Evolutionary conservation across 768 basidiomycete species (phyloP).

Genomic region (Lactarius evosmus): DNA sequence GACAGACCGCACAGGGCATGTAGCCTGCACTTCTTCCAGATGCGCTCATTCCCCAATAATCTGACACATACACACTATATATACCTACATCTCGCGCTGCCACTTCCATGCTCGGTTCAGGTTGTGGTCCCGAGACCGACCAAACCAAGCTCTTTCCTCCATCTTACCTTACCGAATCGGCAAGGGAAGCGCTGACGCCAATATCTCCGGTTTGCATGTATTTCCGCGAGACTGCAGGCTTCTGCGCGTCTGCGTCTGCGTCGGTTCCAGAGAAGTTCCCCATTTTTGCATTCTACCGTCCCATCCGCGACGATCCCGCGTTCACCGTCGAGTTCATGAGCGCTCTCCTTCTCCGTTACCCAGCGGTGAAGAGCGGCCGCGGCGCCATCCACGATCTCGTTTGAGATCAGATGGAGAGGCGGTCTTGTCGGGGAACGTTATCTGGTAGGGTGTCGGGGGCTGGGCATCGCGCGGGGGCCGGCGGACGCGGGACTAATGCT

Average conservation of each 20-base stretch:
- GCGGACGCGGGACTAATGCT: conserved; percentile 44
- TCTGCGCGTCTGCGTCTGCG: conserved; percentile 15
- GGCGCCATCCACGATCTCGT: conserved; percentile 25
- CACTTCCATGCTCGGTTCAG: too few species aligned
- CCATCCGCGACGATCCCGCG: conserved; percentile 49
- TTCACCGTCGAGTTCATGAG: conserved; percentile 26
- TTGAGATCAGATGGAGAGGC: conserved; percentile 29
- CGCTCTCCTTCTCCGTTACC: conserved; percentile 12
- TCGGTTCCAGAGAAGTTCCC: conserved; percentile 39
- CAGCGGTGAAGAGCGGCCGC: conserved; percentile 22
- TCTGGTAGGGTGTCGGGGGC: conserved; percentile 57
- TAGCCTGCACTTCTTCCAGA: too few species aligned
- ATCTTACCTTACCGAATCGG: conserved; percentile 27
- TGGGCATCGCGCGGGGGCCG: conserved; percentile 38
- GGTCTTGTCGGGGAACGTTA: conserved; percentile 30
- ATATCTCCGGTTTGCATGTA: conserved; percentile 31
- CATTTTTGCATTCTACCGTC: conserved; percentile 49
- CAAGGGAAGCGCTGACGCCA: neutral
- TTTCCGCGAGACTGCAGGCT: conserved; percentile 11
- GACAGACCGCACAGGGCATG: too few species aligned
- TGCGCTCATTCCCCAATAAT: too few species aligned
- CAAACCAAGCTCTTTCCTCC: conserved; percentile 35
- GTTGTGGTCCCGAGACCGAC: too few species aligned
- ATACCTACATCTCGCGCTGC: too few species aligned
- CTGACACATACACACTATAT: too few species aligned